Percentiles rank a stretch among this genome's conserved stretches.
Evolutionary conservation across 345 rosid species (phyloP).

Genomic region (Pistacia atlantica): DNA sequence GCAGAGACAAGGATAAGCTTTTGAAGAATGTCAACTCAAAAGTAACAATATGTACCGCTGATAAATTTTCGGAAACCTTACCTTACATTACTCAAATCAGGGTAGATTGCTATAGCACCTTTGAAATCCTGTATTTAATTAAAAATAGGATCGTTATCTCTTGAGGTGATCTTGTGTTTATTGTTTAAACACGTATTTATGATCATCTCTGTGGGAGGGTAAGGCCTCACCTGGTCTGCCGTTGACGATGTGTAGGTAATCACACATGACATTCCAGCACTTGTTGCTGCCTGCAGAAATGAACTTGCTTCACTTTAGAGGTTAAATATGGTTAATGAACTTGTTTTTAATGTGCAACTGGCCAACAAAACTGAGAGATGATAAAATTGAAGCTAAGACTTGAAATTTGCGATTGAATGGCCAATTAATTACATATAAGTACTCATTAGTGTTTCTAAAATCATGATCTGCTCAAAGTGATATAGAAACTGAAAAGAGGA

Average conservation of each 20-base stretch:
- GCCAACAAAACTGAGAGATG: neutral
- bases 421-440: neutral
- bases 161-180: slow-evolving; percentile 2
- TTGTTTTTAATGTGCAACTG: neutral
- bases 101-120: slow-evolving; percentile 73
- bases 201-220: neutral
- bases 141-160: slow-evolving; percentile 6
- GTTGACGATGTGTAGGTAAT: slow-evolving; percentile 88
- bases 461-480: neutral
- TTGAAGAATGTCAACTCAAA: neutral
- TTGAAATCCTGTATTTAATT: slow-evolving; percentile 63
- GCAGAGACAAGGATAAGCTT: slow-evolving; percentile 19
- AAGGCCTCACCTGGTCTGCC: slow-evolving; percentile 68
- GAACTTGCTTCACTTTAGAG: slow-evolving; percentile 15
- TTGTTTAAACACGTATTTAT: neutral
- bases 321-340: neutral
- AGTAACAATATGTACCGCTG: neutral
- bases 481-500: neutral
- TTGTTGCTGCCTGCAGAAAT: slow-evolving; percentile 70
- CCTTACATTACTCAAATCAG: slow-evolving; percentile 80
- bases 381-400: neutral
- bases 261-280: slow-evolving; percentile 90
- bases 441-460: neutral
- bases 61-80: slow-evolving; percentile 19
- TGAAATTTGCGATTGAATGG: neutral